Base-by-base conservation (phyloP, 2,329 filamentous ascomycete species). In the Exophiala aquamarina region DNA sequence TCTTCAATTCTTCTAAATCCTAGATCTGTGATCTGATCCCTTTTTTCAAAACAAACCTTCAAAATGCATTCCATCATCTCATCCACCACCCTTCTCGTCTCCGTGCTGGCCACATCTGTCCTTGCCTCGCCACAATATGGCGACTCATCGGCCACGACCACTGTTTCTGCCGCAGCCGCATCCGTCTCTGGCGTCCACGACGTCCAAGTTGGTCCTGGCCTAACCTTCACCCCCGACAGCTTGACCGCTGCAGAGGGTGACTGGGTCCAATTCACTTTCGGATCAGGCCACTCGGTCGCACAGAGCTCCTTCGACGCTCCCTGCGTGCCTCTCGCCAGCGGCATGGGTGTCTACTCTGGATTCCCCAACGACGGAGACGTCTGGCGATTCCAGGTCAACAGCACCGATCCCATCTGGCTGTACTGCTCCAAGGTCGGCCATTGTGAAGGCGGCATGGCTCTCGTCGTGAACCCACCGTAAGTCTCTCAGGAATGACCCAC, bases 201-300 rank as follows among this genome's bases (percentile, higher is more conserved):
- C 2, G 55, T 59, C 29, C 19, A 45, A 19, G 56, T 59, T 32
- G 56, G 56, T n/a, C 50, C 52, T 4, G 63, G 67, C 31, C 57
- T 75, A 18, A 61, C 57, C 21, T 78, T 77, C 60, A 63, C 56
- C 9, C 76, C 76, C 2, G 64, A 70, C 46, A 68, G 65, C 29
- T 51, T 76, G 43, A 63, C 62, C n/a, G 74, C 76, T 13, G 57
- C 64, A 19, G 49, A 66, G 3, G 76, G 76, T 45, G 75, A 75
- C 51, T 65, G 72, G 37, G 65, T 80, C 38, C 72, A 77, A 56
- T 79, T 78, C 63, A 73, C 77, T 56, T 79, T 78, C 62, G 69
- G 70, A 46, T 67, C 72, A 3, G 74, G 74, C 57, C 75, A 79
- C 65, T 74, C 71, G 9, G 73, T 80, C 11, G 72, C 70, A 6